Percentiles rank a stretch among this genome's conserved stretches.
Evolutionary conservation across 805 yeast species (phyloP).

Genomic region (Kuraishia piskuri): DNA sequence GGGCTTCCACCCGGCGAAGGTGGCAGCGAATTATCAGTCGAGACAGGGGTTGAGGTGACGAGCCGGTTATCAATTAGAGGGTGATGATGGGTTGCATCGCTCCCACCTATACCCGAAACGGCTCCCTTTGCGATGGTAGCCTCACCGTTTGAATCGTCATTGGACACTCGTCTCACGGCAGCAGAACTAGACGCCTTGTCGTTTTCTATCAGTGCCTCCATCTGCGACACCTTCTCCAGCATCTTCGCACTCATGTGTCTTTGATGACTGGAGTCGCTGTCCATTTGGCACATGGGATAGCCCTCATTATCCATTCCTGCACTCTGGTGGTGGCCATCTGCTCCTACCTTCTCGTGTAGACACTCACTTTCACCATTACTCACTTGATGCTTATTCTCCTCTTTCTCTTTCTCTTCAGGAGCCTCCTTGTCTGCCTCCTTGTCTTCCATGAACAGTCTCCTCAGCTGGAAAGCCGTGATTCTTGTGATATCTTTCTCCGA

Average conservation of each 20-base stretch:
- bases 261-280: constrained; percentile 9
- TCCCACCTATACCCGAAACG: background rate
- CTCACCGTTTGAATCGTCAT: background rate
- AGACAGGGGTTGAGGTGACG: background rate
- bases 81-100: background rate
- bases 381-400: constrained; percentile 12
- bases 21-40: background rate
- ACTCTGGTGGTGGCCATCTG: background rate
- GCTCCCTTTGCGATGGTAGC: background rate
- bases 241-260: constrained; percentile 9
- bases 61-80: background rate
- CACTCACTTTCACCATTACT: background rate
- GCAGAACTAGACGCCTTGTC: background rate
- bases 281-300: constrained; percentile 4
- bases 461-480: constrained; percentile 81
- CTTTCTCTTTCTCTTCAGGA: constrained; percentile 14
- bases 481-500: constrained; percentile 88
- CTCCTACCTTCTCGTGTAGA: background rate
- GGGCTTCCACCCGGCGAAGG: background rate
- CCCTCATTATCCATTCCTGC: background rate
- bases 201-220: constrained; percentile 9
- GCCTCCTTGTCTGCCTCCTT: constrained; percentile 10
- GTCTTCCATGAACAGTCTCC: constrained; percentile 59
- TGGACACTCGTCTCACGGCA: background rate
- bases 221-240: constrained; percentile 8